These are phyloP conservation scores for Salix viminalis DNA, from an alignment of 345 rosid species.

Conservation along the genomic window DNA sequence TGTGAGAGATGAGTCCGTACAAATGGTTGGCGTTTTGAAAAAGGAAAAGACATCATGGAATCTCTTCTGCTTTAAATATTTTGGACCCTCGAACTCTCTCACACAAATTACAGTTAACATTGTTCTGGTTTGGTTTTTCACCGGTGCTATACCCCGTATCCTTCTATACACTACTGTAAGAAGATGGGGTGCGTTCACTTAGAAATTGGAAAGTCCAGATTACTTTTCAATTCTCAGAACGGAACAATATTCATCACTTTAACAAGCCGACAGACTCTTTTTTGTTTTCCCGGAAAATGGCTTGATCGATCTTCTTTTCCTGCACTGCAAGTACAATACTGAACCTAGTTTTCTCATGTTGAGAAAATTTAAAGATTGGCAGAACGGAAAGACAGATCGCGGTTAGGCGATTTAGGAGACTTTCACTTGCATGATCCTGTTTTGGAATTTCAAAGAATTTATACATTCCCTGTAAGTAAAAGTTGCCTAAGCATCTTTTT, in stretches of 20 bases:
- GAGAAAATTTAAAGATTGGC: neutral
- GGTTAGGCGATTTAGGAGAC: neutral
- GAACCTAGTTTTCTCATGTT: neutral
- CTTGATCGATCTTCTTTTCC: neutral
- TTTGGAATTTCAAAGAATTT: neutral
- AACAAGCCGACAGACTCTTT: neutral
- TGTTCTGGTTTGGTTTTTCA: neutral
- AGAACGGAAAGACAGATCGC: neutral
- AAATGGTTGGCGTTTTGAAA: conserved; percentile 10
- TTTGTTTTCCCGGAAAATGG: conserved; percentile 2
- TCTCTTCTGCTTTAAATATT: neutral
- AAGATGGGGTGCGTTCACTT: conserved; percentile 1
- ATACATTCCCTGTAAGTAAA: neutral
- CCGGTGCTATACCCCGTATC: neutral
- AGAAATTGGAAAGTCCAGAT: conserved; percentile 8
- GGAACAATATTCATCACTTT: neutral
- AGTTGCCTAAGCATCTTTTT: neutral
- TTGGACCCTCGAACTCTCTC: neutral
- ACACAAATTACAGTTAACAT: conserved; percentile 3
- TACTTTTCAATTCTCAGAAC: conserved; percentile 5
- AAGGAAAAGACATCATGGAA: conserved; percentile 6
- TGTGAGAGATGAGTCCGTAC: conserved; percentile 24
- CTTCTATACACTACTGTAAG: neutral
- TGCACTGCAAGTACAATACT: neutral
- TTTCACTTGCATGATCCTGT: neutral